phyloP scores from a whole-genome alignment of 2,329 filamentous ascomycete genomes.

The Aureobasidium sp. region DNA sequence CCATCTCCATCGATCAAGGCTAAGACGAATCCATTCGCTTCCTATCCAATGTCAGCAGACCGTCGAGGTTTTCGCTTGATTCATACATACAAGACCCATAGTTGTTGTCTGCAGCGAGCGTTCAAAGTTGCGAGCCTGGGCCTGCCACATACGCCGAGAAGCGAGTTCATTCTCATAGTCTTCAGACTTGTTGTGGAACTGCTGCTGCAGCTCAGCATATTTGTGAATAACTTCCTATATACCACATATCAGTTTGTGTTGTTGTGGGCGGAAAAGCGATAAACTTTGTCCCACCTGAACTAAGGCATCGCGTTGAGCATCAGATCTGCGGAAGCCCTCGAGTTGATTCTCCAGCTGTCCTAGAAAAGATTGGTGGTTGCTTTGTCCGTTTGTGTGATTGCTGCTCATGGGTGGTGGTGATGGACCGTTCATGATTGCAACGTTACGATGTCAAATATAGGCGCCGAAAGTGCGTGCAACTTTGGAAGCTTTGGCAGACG shows the following conservation, averaged over 20 bases:
- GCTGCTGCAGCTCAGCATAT: constrained; percentile 28
- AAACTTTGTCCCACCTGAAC: constrained; percentile 16
- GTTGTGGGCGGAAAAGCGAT: background rate
- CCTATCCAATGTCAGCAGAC: constrained; percentile 17
- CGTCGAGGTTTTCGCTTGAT: background rate
- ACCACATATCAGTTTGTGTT: background rate
- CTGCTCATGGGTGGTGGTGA: background rate
- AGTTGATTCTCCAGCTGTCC: constrained; percentile 17
- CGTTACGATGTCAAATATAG: background rate
- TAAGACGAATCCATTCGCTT: constrained; percentile 38
- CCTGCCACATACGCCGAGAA: constrained; percentile 30
- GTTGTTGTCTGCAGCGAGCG: constrained; percentile 4
- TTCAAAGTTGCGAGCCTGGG: constrained; percentile 19
- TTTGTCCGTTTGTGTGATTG: background rate
- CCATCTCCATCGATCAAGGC: constrained; percentile 46
- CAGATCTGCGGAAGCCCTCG: constrained; percentile 28
- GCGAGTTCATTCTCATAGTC: constrained; percentile 33
- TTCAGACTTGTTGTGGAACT: constrained; percentile 28
- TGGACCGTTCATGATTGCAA: background rate
- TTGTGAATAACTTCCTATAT: constrained; percentile 25
- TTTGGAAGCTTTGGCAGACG: background rate
- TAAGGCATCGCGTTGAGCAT: constrained; percentile 27
- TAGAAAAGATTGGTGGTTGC: background rate
- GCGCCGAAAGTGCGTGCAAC: background rate
- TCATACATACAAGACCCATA: constrained; percentile 1